Evolutionary conservation across 2,329 filamentous ascomycete genomes (phyloP).

Genomic region (Coccinonectria pachysandricola): DNA sequence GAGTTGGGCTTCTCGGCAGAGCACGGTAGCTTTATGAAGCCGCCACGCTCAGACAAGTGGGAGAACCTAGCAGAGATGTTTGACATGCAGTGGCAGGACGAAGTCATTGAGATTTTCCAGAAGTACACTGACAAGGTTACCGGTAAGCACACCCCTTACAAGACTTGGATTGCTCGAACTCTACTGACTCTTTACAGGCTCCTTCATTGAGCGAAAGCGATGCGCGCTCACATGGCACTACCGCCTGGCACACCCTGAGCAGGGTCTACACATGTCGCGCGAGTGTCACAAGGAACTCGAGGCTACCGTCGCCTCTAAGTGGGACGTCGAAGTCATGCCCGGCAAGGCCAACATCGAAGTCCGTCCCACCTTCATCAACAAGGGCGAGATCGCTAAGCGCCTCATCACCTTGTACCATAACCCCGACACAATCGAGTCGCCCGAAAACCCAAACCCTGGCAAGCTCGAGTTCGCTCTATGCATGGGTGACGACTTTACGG

Average conservation of each 20-base stretch:
- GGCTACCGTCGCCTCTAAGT: slow-evolving; percentile 62
- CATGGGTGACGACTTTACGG: slow-evolving; percentile 89
- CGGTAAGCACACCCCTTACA: slow-evolving; percentile 39
- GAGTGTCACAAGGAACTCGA: slow-evolving; percentile 79
- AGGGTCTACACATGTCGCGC: slow-evolving; percentile 66
- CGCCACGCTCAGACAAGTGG: slow-evolving; percentile 70
- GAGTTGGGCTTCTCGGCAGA: slow-evolving; percentile 91
- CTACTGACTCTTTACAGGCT: slow-evolving; percentile 40
- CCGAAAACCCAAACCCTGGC: slow-evolving; percentile 31
- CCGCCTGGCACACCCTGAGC: slow-evolving; percentile 78
- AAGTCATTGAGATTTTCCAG: slow-evolving; percentile 76
- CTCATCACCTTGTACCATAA: slow-evolving; percentile 64
- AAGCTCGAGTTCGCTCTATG: slow-evolving; percentile 81
- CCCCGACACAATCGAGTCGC: slow-evolving; percentile 33
- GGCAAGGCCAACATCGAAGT: slow-evolving; percentile 97
- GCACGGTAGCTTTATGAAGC: slow-evolving; percentile 88
- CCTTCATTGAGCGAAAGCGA: slow-evolving; percentile 88
- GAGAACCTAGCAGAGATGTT: slow-evolving; percentile 77
- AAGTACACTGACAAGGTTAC: slow-evolving; percentile 79
- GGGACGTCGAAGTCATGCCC: slow-evolving; percentile 91
- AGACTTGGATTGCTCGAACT: too few species aligned
- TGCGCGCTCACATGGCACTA: slow-evolving; percentile 98
- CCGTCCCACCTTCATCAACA: slow-evolving; percentile 94
- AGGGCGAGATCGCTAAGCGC: slow-evolving; percentile 85
- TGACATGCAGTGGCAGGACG: slow-evolving; percentile 86